Percentiles rank a stretch among this genome's conserved stretches.
These are phyloP conservation scores for Puccinia sorghi DNA, from an alignment of 1,284 basidiomycete genomes.

Conservation along the genomic window DNA sequence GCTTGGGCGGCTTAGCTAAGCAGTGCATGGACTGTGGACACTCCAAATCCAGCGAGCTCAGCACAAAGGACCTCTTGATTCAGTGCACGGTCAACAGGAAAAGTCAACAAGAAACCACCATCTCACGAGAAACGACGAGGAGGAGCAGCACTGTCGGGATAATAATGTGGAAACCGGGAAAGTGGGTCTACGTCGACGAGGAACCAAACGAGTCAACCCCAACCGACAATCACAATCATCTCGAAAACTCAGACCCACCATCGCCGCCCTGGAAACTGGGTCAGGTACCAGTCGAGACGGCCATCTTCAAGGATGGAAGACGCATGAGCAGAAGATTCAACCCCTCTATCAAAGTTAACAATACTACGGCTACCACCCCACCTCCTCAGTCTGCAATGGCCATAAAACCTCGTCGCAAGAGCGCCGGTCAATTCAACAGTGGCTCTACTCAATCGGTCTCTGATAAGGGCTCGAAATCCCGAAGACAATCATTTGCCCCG, in stretches of 20 bases:
- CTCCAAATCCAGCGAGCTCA: background rate
- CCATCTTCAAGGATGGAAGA: constrained; percentile 43
- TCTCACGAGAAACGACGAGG: background rate
- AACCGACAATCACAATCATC: background rate
- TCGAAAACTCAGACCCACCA: constrained; percentile 14
- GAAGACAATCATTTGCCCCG: background rate
- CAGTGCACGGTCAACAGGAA: background rate
- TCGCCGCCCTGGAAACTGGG: constrained; percentile 47
- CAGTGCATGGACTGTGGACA: background rate
- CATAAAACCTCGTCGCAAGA: constrained; percentile 4
- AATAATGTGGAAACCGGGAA: constrained; percentile 44
- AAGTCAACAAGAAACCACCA: background rate
- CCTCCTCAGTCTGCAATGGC: background rate
- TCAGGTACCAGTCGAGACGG: constrained; percentile 38
- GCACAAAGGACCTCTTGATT: too few relatives aligned
- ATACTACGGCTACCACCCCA: constrained; percentile 7
- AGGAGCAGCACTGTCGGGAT: background rate
- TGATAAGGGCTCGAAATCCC: background rate
- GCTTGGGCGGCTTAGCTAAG: background rate
- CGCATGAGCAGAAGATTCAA: constrained; percentile 35
- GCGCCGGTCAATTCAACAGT: constrained; percentile 7
- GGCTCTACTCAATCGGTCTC: background rate
- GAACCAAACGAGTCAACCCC: constrained; percentile 22
- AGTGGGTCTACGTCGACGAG: constrained; percentile 43
- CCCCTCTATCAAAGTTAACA: background rate